Conservation (phyloP, 306 rosid genomes). For the Corylus americana region DNA sequence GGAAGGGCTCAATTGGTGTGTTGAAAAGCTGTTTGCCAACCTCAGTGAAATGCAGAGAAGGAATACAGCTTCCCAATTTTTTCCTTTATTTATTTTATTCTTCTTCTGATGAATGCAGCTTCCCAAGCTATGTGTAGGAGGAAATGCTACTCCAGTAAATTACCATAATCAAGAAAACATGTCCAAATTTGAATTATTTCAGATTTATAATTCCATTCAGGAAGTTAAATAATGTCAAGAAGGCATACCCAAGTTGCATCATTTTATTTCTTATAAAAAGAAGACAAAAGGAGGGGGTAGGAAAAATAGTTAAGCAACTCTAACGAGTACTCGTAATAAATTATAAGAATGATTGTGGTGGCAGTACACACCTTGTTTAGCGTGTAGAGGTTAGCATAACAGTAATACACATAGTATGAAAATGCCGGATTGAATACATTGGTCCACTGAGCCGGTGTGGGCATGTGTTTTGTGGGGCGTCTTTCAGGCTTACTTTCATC, state of each 20-base stretch:
- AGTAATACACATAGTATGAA: slow-evolving; percentile 92
- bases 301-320: slow-evolving; percentile 10
- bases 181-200: neutral
- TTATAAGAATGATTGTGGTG: neutral
- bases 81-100: neutral
- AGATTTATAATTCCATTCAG: too few relatives aligned
- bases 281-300: neutral
- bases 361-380: slow-evolving; percentile 75
- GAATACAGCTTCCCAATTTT: neutral
- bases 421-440: slow-evolving; percentile 94
- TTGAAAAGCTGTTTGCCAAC: neutral
- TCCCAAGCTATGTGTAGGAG: neutral
- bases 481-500: slow-evolving; percentile 97
- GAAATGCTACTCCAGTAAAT: neutral
- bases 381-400: slow-evolving; percentile 92
- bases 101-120: neutral
- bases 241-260: neutral
- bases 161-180: neutral
- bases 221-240: neutral
- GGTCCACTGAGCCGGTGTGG: slow-evolving; percentile 95
- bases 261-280: slow-evolving; percentile 3
- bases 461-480: slow-evolving; percentile 99
- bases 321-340: neutral
- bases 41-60: neutral
- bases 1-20: neutral